Percentiles rank a stretch among this genome's conserved stretches.
Evolutionary conservation across 257 asterid genomes (phyloP).

Genomic region (Phtheirospermum japonicum): DNA sequence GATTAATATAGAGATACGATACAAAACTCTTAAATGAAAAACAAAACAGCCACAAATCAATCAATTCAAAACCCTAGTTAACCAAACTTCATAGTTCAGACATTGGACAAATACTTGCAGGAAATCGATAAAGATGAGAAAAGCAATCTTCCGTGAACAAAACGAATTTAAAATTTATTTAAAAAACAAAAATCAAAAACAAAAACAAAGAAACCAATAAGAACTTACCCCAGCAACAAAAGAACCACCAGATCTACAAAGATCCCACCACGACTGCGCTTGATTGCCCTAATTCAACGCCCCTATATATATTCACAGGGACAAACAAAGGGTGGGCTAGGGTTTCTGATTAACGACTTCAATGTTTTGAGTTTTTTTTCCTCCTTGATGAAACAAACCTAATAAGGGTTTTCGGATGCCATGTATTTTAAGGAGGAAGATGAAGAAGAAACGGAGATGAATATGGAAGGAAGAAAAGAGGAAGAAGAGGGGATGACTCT

Average conservation of each 20-base stretch:
- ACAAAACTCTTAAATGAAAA: neutral
- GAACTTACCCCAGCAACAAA: constrained; percentile 26
- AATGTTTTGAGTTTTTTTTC: neutral
- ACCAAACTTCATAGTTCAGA: neutral
- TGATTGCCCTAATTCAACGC: constrained; percentile 26
- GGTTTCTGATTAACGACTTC: constrained; percentile 26
- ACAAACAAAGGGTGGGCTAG: constrained; percentile 16
- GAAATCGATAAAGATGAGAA: neutral
- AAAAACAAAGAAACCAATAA: constrained; percentile 8
- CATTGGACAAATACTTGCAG: constrained; percentile 10
- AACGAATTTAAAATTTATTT: neutral
- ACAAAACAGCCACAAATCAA: constrained; percentile 10
- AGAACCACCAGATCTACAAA: constrained; percentile 41
- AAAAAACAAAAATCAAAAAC: constrained; percentile 5
- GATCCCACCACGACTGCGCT: constrained; percentile 30
- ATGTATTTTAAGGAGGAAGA: constrained; percentile 20
- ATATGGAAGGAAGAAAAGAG: constrained; percentile 26
- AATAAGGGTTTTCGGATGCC: constrained; percentile 28
- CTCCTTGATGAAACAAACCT: neutral
- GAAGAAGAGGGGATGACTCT: constrained; percentile 44
- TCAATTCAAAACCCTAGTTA: constrained; percentile 23
- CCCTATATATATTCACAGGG: constrained; percentile 1
- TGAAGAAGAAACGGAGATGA: constrained; percentile 19
- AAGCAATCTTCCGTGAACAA: constrained; percentile 17
- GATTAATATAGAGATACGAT: neutral